Evolutionary conservation across 257 asterid genomes (phyloP).

Genomic region (Mentha longifolia): DNA sequence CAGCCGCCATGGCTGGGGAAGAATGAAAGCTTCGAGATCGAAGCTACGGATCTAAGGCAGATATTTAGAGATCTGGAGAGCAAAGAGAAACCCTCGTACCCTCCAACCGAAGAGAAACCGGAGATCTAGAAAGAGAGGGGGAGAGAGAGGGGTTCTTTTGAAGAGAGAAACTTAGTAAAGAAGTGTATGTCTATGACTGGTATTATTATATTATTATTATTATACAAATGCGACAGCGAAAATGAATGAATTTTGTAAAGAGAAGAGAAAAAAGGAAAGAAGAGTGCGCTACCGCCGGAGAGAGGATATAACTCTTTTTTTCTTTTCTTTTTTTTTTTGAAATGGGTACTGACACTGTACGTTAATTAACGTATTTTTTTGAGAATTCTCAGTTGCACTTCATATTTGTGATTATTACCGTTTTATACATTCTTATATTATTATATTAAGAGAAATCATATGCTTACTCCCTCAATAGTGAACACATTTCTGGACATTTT

Average conservation of each 20-base stretch:
- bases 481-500: no score
- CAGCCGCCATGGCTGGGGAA: constrained; percentile 89
- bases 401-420: no score
- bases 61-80: constrained; percentile 51
- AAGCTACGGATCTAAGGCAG: constrained; percentile 60
- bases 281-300: no score
- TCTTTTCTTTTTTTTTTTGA: no score
- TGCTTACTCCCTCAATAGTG: no score
- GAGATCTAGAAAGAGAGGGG: constrained; percentile 40
- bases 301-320: no score
- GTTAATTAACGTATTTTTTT: no score
- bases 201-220: neutral
- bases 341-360: no score
- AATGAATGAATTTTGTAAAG: constrained; percentile 28
- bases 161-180: constrained; percentile 29
- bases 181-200: neutral
- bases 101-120: constrained; percentile 37
- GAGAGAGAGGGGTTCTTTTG: constrained; percentile 33
- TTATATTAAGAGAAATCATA: no score
- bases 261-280: neutral
- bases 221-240: constrained; percentile 24
- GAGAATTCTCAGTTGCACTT: no score
- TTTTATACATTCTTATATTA: no score
- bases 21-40: constrained; percentile 48
- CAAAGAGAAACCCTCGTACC: constrained; percentile 53